A percentile compares a stretch with the other conserved stretches of the same genome.
These are phyloP conservation scores for Psilocybe subaeruginosa DNA, from an alignment of 768 basidiomycete genomes.

Conservation along the genomic window DNA sequence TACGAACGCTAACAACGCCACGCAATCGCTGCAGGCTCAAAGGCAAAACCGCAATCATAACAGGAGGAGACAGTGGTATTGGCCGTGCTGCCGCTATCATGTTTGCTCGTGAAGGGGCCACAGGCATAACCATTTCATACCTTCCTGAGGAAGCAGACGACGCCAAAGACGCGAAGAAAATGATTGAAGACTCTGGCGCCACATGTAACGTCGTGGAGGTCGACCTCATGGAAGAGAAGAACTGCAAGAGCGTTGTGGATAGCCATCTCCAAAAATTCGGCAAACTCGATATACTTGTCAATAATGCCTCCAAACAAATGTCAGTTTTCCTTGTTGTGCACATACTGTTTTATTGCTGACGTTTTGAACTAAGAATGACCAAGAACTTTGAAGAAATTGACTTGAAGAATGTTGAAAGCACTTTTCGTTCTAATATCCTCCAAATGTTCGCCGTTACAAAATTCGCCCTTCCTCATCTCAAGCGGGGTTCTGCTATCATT, in stretches of 20 bases:
- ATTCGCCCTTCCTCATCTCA: conserved; percentile 59
- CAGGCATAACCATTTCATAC: conserved; percentile 55
- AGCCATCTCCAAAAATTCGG: conserved; percentile 48
- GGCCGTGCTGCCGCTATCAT: conserved; percentile 52
- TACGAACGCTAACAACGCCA: background rate
- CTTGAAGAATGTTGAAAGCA: conserved; percentile 54
- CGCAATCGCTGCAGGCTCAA: conserved; percentile 23
- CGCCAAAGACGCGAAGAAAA: conserved; percentile 50
- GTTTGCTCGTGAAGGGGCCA: conserved; percentile 53
- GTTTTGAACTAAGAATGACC: conserved; percentile 33
- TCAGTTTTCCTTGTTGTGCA: conserved; percentile 13
- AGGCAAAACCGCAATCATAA: conserved; percentile 38
- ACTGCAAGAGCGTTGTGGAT: conserved; percentile 48
- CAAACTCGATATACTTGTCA: conserved; percentile 58
- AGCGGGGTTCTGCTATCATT: conserved; percentile 60
- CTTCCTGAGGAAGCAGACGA: conserved; percentile 60
- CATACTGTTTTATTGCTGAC: background rate
- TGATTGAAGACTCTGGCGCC: conserved; percentile 44
- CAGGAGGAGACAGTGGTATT: conserved; percentile 50
- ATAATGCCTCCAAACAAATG: conserved; percentile 59
- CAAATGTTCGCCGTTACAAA: conserved; percentile 62
- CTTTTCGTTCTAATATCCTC: conserved; percentile 60
- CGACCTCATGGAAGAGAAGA: conserved; percentile 45
- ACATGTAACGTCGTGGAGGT: conserved; percentile 36
- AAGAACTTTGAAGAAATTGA: conserved; percentile 51